phyloP scores from a whole-genome alignment of 1,139 yeast species.

The Saccharomyces hybrid region DNA sequence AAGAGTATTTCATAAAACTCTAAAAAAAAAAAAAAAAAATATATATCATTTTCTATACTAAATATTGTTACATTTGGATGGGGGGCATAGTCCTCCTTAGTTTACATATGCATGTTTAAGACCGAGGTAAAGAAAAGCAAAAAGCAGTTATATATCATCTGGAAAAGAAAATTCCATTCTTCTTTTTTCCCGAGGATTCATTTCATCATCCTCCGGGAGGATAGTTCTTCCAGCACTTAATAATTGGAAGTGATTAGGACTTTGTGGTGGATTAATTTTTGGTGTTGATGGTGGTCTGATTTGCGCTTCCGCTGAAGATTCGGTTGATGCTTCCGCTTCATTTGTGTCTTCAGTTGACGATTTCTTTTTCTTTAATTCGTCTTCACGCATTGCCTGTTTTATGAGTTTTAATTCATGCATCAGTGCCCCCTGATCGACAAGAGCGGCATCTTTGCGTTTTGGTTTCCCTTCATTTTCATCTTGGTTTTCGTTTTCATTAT shows the following conservation, averaged over 20 bases:
- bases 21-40: too few relatives aligned
- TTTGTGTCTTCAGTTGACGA: not conserved
- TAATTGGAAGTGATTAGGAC: constrained; percentile 21
- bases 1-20: too few relatives aligned
- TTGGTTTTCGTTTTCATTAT: constrained; percentile 9
- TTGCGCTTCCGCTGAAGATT: not conserved
- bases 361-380: constrained; percentile 8
- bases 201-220: constrained; percentile 25
- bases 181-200: constrained; percentile 8
- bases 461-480: constrained; percentile 8
- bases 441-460: constrained; percentile 18
- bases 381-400: constrained; percentile 22
- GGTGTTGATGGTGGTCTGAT: not conserved
- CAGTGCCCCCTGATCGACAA: constrained; percentile 27
- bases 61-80: not conserved
- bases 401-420: constrained; percentile 23
- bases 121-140: not conserved
- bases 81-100: not conserved
- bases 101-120: not conserved
- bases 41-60: not conserved
- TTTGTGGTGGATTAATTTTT: constrained; percentile 7
- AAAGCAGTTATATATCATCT: constrained; percentile 16
- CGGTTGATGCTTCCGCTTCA: not conserved
- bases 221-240: constrained; percentile 28
- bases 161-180: constrained; percentile 24